Evolutionary conservation across 805 yeast species (phyloP).

Genomic region (Metschnikowia bowlesiae): DNA sequence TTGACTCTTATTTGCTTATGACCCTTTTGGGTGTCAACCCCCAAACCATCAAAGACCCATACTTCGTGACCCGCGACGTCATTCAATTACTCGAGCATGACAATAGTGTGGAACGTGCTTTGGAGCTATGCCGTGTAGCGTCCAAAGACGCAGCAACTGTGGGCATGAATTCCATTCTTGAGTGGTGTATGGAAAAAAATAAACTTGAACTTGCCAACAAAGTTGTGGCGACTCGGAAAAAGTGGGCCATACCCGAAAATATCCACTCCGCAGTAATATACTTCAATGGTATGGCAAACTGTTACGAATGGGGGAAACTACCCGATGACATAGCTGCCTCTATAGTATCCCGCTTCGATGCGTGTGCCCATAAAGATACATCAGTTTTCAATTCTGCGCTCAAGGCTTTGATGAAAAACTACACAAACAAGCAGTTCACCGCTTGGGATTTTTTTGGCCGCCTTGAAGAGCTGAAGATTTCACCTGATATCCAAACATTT

Average conservation of each 20-base stretch:
- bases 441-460: slow-evolving; percentile 38
- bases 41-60: slow-evolving; percentile 55
- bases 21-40: slow-evolving; percentile 57
- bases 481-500: slow-evolving; percentile 35
- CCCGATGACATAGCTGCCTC: slow-evolving; percentile 17
- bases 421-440: slow-evolving; percentile 24
- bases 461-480: slow-evolving; percentile 16
- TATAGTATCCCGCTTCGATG: slow-evolving; percentile 21
- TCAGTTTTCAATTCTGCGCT: slow-evolving; percentile 38
- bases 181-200: slow-evolving; percentile 42
- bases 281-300: slow-evolving; percentile 33
- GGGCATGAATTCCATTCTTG: slow-evolving; percentile 59
- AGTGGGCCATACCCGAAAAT: slow-evolving; percentile 55
- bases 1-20: slow-evolving; percentile 47
- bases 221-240: slow-evolving; percentile 51
- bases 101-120: slow-evolving; percentile 48
- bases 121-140: slow-evolving; percentile 46
- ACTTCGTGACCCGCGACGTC: slow-evolving; percentile 51
- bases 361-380: slow-evolving; percentile 6
- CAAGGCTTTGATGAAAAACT: slow-evolving; percentile 32
- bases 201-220: slow-evolving; percentile 48
- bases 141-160: slow-evolving; percentile 46
- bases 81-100: slow-evolving; percentile 47
- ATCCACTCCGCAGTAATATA: slow-evolving; percentile 37
- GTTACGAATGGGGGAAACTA: slow-evolving; percentile 31